A percentile compares a stretch with the other conserved stretches of the same genome.
Evolutionary conservation across 179 eudicot species (phyloP).

Genomic region (Amaranthus tricolor): DNA sequence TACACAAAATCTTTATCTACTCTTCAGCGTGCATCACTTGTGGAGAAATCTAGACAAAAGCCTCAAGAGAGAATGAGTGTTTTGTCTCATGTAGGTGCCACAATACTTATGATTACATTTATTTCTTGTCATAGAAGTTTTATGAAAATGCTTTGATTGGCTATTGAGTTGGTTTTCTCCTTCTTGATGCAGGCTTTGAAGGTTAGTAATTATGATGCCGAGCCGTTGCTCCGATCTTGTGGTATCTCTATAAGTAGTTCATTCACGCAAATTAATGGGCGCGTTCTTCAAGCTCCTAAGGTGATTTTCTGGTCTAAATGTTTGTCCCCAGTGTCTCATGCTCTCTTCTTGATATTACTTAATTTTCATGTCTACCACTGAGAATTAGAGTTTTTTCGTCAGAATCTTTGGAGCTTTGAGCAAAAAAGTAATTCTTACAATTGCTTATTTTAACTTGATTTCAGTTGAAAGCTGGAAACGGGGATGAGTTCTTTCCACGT

Average conservation of each 20-base stretch:
- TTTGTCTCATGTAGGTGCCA: constrained; percentile 51
- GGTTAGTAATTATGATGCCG: constrained; percentile 71
- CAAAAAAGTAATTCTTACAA: background rate
- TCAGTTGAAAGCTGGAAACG: constrained; percentile 66
- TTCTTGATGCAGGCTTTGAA: constrained; percentile 55
- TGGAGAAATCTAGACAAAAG: constrained; percentile 88
- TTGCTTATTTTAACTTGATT: constrained; percentile 6
- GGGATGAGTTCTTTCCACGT: constrained; percentile 71
- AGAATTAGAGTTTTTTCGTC: background rate
- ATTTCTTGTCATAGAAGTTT: background rate
- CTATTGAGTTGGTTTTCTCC: background rate
- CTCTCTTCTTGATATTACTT: background rate
- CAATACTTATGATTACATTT: background rate
- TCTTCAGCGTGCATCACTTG: constrained; percentile 67
- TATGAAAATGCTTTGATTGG: background rate
- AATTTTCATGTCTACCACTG: too few relatives aligned
- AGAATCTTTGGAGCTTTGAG: background rate
- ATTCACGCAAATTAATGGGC: constrained; percentile 76
- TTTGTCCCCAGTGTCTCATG: background rate
- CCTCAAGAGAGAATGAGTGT: constrained; percentile 78
- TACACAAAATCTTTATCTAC: constrained; percentile 69
- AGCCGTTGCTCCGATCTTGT: constrained; percentile 71
- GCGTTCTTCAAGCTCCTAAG: constrained; percentile 76
- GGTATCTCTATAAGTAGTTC: constrained; percentile 58
- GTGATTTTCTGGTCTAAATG: constrained; percentile 20